A percentile compares a stretch with the other conserved stretches of the same genome.
Conservation (phyloP, 1,284 basidiomycete species). For the Pseudozyma hubeiensis region DNA sequence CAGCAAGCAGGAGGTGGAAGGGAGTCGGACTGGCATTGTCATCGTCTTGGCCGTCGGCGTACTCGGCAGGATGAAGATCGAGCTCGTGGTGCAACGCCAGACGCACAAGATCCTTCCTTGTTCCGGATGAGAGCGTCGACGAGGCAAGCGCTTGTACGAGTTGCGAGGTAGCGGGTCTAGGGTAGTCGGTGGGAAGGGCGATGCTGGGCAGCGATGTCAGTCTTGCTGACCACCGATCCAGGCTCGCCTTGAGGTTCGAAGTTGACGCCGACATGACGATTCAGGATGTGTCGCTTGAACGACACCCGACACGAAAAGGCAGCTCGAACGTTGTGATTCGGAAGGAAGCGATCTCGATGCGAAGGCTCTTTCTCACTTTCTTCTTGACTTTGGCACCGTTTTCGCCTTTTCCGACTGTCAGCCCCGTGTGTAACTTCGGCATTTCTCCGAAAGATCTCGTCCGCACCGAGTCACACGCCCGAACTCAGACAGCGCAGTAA, state of each 20-base stretch:
- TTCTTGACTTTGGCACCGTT: no score
- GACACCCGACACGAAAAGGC: background rate
- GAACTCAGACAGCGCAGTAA: background rate
- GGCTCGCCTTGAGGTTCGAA: constrained; percentile 33
- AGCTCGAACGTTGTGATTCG: background rate
- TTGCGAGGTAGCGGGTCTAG: constrained; percentile 75
- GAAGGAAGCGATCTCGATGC: background rate
- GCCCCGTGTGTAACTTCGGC: constrained; percentile 3
- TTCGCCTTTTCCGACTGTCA: background rate
- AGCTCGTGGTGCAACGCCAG: constrained; percentile 80
- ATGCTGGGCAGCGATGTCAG: constrained; percentile 81
- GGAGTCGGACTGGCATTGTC: constrained; percentile 75
- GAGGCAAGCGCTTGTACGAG: constrained; percentile 65
- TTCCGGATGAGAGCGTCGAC: constrained; percentile 46
- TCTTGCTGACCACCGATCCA: constrained; percentile 65
- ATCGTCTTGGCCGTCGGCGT: constrained; percentile 50
- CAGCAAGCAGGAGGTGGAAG: constrained; percentile 90
- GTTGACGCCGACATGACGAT: constrained; percentile 22
- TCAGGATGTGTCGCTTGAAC: background rate
- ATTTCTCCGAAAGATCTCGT: constrained; percentile 5
- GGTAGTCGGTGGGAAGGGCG: constrained; percentile 95
- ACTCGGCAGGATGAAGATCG: constrained; percentile 74
- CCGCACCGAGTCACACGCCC: constrained; percentile 4
- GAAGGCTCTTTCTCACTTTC: background rate
- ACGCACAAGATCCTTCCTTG: constrained; percentile 59